Percentiles rank a stretch among this genome's conserved stretches.
Conservation (phyloP, 2,329 filamentous ascomycete species). For the Penicillium psychrosexuale region DNA sequence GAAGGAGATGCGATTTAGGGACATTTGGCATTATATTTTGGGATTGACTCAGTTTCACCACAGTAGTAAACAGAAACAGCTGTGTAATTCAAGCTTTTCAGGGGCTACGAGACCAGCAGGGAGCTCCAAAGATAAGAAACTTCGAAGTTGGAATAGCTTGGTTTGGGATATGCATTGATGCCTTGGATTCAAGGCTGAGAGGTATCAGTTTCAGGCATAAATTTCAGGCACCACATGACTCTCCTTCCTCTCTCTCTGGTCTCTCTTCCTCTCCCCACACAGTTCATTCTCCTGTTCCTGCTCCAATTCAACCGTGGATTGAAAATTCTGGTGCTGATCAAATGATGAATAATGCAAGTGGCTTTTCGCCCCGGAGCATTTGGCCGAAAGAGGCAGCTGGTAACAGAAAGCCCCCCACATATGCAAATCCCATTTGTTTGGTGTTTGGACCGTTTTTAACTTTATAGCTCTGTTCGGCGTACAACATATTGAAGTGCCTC, state of each 20-base stretch:
- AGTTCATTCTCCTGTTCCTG: neutral
- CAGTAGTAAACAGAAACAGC: neutral
- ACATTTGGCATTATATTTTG: constrained; percentile 32
- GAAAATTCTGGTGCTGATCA: neutral
- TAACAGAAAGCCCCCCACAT: constrained; percentile 3
- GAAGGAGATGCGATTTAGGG: constrained; percentile 42
- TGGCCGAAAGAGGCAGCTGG: constrained; percentile 6
- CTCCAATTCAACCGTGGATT: neutral
- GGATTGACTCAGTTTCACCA: neutral
- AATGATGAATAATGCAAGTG: neutral
- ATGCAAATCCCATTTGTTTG: neutral
- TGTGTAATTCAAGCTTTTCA: neutral
- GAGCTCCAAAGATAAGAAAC: neutral
- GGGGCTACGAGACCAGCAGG: neutral
- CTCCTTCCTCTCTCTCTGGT: neutral
- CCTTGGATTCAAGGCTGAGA: neutral
- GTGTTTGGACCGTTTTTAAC: constrained; percentile 7
- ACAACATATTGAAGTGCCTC: constrained; percentile 1
- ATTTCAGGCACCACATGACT: neutral
- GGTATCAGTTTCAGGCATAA: constrained; percentile 9
- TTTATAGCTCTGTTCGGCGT: constrained; percentile 20
- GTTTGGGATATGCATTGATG: neutral
- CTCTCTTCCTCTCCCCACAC: neutral
- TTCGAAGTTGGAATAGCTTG: neutral
- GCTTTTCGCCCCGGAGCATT: neutral